Conservation (phyloP, 106 monocot genomes). For the Apostasia ramifera region DNA sequence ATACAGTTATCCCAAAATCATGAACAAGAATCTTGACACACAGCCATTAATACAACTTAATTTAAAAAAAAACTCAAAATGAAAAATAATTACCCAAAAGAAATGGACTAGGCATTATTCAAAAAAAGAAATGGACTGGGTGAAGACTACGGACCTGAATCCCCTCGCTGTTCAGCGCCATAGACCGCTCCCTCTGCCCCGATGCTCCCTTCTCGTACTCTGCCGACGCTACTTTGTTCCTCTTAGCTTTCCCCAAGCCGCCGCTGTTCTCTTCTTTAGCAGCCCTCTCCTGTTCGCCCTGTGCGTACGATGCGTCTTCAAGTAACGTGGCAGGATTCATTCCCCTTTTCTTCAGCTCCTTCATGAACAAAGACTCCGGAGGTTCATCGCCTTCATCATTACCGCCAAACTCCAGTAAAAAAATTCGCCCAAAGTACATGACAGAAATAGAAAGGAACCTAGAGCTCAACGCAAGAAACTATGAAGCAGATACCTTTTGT, state of each 20-base stretch:
- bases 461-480: background rate
- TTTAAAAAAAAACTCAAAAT: background rate
- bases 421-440: background rate
- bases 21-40: no score
- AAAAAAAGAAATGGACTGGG: background rate
- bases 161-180: constrained; percentile 65
- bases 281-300: constrained; percentile 2
- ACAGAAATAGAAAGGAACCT: background rate
- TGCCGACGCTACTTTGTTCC: constrained; percentile 23
- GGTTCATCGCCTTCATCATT: constrained; percentile 47
- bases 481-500: constrained; percentile 22
- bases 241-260: constrained; percentile 6
- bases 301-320: constrained; percentile 19
- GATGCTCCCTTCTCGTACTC: constrained; percentile 15
- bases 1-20: no score
- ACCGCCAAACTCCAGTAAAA: background rate
- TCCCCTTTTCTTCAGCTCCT: constrained; percentile 87
- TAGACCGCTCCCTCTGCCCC: constrained; percentile 41
- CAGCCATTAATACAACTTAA: background rate
- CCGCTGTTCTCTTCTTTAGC: constrained; percentile 15
- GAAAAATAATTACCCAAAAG: background rate
- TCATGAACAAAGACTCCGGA: constrained; percentile 85
- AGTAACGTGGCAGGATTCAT: constrained; percentile 51
- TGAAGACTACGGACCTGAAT: constrained; percentile 38
- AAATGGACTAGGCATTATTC: background rate